Base-by-base conservation (phyloP, 2,329 filamentous ascomycete species). In the Fonsecaea monophora region DNA sequence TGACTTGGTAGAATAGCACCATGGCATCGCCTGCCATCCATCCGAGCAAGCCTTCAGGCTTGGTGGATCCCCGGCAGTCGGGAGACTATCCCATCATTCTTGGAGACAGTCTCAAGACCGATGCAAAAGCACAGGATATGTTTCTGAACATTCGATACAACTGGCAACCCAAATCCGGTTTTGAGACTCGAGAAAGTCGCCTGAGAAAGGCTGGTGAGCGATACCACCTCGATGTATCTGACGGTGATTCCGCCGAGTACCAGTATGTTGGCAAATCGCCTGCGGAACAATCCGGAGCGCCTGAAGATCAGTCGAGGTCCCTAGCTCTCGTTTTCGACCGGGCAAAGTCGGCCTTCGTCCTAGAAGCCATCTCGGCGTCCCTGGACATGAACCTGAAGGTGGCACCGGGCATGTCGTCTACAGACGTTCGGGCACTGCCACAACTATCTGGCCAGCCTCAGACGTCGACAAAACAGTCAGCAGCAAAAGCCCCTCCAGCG, bases 311-410 rank as follows among this genome's bases (percentile, higher is more conserved):
- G 76, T 78, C 12, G 68, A 74, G 12, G 70, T 75, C 64, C 60
- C 71, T 82, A 56, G 81, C 85, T 9, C 84, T 96, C 60, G 86
- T 94, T 65, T 95, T 94, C 75, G 91, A 96, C 77, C 84, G 89
- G 8, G 82, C 84, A 18, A 88, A 87, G 60, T 88, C 94, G 74
- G 89, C 86, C 64, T 95, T 95, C 71, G 88, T 95, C 34, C 84
- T 97, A 62, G 92, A 97, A 80, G 88, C 88, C 60, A 82, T 97
- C 62, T 87, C 92, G 75, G 90, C 89, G n/a, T 89, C 89, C 45
- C 90, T 96, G 79, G 89, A 92, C 74, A 94, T 97, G 89, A 97
- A 97, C 77, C 80, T 97, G 62, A 88, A 86, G 60, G 87, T 85
- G 63, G 88, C 88, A 13, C 91, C 90, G 2, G 58, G 60, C n/a